phyloP scores from a whole-genome alignment of 2,329 filamentous ascomycete species.

The Tolypocladium amazonense region DNA sequence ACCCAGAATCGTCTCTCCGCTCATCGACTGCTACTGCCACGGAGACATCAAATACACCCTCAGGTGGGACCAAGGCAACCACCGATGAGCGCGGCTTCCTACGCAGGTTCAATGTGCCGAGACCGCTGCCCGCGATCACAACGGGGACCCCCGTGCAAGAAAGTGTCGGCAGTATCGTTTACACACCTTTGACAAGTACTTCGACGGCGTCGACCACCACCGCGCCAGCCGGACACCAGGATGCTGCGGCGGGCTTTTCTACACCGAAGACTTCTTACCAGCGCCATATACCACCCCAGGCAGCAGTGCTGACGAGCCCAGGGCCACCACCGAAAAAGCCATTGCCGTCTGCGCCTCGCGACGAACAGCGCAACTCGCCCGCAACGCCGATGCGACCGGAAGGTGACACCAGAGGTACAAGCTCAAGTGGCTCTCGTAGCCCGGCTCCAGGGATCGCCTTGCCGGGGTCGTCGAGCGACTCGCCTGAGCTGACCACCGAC shows the following conservation, averaged over 20 bases:
- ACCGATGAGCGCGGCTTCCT: not conserved
- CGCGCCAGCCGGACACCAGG: not conserved
- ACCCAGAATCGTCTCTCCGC: not conserved
- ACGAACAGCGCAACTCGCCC: constrained; percentile 3
- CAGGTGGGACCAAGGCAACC: not conserved
- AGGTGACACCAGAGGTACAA: constrained; percentile 1
- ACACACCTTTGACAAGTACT: not conserved
- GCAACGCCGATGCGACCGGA: not conserved
- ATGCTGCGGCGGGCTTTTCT: not conserved
- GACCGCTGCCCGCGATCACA: not conserved
- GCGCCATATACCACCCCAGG: constrained; percentile 4
- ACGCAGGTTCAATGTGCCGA: not conserved
- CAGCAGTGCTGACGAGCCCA: constrained; percentile 15
- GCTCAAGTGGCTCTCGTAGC: not conserved
- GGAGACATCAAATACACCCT: not conserved
- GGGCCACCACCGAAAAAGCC: constrained; percentile 35
- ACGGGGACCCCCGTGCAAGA: not conserved
- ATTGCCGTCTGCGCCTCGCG: constrained; percentile 22
- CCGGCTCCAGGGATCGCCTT: not conserved
- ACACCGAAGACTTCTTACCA: constrained; percentile 3
- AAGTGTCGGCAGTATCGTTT: not conserved
- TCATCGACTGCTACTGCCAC: not conserved
- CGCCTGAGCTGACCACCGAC: constrained; percentile 16
- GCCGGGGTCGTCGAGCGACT: not conserved
- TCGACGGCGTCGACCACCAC: not conserved